Base-by-base conservation (phyloP, 257 asterid species). In the Jacaranda copaia region DNA sequence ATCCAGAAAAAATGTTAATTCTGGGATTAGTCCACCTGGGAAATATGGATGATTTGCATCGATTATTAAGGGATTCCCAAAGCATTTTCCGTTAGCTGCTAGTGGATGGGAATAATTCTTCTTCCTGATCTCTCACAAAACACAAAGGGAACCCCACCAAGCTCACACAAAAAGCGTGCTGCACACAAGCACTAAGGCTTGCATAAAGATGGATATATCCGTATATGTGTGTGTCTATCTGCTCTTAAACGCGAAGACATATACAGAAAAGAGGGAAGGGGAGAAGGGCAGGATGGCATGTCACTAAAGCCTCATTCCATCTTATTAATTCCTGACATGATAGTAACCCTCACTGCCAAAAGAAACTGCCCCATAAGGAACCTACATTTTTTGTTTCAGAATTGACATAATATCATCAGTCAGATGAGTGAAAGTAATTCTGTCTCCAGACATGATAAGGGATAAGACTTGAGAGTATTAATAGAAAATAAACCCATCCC, bases 141-240 rank as follows among this genome's bases (percentile, higher is more conserved):
- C 11, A 5, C 67, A 25, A 32, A 60, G 2, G 18, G 64, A 32
- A 3, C n/a, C 43, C n/a, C 67, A 60, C 43, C 43, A 32, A 60
- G 67, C 67, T 13, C 32, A 25, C 32, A 25, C 1, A 25, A 25
- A 6, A 60, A 3, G 5, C n/a, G 13, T 3, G 25, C 66, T 42
- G 36, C 36, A 5, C 53, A 16, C 48, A 53, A 56, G 76, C 77
- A 18, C n/a, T 14, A 60, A 59, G 52, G 38, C 39, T 25, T 60
- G 43, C 49, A 73, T 32, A 35, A 46, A 35, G 32, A 60, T 43
- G 77, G 35, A 16, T 58, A 61, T 60, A 43, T 58, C 5, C 19
- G 61, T 40, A 46, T 45, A n/a, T 14, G 18, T 59, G 51, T 32
- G 13, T 38, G 14, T 73, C 70, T 60, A 59, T 59, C 77, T 13